These are phyloP conservation scores for Lodderomyces oxycetoniae DNA, from an alignment of 1,139 yeast species.

Conservation along the genomic window DNA sequence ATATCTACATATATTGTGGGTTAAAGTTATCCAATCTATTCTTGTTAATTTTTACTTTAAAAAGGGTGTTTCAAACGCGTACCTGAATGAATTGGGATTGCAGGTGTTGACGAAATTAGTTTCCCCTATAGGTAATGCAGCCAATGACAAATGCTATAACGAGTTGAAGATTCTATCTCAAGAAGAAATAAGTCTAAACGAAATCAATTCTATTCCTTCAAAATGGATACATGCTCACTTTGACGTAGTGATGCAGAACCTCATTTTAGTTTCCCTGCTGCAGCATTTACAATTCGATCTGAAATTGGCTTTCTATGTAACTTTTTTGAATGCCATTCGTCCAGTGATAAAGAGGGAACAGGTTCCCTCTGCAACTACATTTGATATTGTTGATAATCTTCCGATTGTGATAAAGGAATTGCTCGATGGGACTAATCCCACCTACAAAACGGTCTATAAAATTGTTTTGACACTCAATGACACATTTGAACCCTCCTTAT, in stretches of 20 bases:
- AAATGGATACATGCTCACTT: conserved; percentile 33
- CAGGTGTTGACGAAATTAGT: conserved; percentile 23
- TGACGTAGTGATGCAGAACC: conserved; percentile 28
- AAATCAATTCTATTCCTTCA: conserved; percentile 29
- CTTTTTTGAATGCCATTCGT: conserved; percentile 26
- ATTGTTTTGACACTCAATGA: conserved; percentile 23
- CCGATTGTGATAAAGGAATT: conserved; percentile 24
- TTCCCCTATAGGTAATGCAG: conserved; percentile 14
- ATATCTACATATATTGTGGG: conserved; percentile 36
- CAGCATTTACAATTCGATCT: conserved; percentile 20
- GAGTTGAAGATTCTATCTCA: conserved; percentile 31
- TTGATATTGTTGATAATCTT: conserved; percentile 29
- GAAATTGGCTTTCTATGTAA: conserved; percentile 23
- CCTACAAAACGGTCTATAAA: conserved; percentile 15
- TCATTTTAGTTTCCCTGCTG: conserved; percentile 24
- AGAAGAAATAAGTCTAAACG: conserved; percentile 27
- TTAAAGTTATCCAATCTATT: conserved; percentile 31
- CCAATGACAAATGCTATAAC: conserved; percentile 19
- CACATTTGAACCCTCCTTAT: conserved; percentile 24
- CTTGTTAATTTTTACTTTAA: conserved; percentile 32
- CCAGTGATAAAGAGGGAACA: conserved; percentile 27
- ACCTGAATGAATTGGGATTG: conserved; percentile 26
- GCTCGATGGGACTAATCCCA: conserved; percentile 16
- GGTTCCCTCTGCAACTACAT: conserved; percentile 25
- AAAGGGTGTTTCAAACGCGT: conserved; percentile 19